phyloP scores from a whole-genome alignment of 2,329 filamentous ascomycete genomes.

The Nothopassalora personata region DNA sequence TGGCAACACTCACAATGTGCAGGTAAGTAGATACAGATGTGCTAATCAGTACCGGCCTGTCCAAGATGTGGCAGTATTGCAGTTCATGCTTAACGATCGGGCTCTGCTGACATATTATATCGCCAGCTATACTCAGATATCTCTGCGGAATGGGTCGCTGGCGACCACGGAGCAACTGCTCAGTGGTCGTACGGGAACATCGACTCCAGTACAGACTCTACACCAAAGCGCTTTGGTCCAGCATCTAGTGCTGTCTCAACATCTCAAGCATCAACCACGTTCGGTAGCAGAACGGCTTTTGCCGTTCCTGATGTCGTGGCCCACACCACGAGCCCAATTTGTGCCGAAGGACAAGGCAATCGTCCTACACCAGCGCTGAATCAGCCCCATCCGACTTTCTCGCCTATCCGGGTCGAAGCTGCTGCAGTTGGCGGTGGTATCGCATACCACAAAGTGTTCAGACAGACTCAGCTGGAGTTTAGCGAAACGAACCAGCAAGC shows the following conservation, averaged over 20 bases:
- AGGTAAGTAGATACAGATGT: slow-evolving; percentile 29
- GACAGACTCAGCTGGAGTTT: slow-evolving; percentile 36
- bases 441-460: slow-evolving; percentile 27
- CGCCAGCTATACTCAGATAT: slow-evolving; percentile 61
- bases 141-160: slow-evolving; percentile 66
- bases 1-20: slow-evolving; percentile 56
- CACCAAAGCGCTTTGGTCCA: neutral
- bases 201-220: neutral
- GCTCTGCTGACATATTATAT: neutral
- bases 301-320: neutral
- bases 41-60: too few relatives aligned
- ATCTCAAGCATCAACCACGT: slow-evolving; percentile 2
- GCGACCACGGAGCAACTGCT: slow-evolving; percentile 50
- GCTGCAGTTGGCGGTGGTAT: slow-evolving; percentile 13
- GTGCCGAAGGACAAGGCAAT: neutral
- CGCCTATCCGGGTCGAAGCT: neutral
- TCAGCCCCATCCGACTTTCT: slow-evolving; percentile 1
- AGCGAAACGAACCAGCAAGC: slow-evolving; percentile 42
- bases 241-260: slow-evolving; percentile 1
- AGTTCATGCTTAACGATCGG: neutral
- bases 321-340: slow-evolving; percentile 5
- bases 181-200: slow-evolving; percentile 28
- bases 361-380: slow-evolving; percentile 2
- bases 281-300: slow-evolving; percentile 9
- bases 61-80: too few relatives aligned